phyloP scores from a whole-genome alignment of 2,329 filamentous ascomycete genomes.

The Phialemoniopsis sp. region DNA sequence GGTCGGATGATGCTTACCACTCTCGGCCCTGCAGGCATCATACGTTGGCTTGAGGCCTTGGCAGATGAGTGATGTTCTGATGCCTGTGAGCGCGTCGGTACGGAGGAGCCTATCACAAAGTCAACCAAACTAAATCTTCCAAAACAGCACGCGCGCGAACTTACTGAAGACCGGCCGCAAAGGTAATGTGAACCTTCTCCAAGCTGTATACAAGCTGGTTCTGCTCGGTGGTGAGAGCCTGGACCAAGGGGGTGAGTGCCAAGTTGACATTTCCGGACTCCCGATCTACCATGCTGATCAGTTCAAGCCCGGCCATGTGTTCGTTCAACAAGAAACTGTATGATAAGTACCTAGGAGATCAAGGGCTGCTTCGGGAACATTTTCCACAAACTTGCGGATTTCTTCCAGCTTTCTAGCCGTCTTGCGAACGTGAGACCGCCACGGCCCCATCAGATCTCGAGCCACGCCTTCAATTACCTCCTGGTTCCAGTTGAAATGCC shows the following conservation, averaged over 20 bases:
- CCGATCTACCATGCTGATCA: too few species aligned
- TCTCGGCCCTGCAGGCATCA: conserved; percentile 18
- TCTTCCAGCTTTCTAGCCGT: conserved; percentile 7
- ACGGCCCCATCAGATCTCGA: conserved; percentile 22
- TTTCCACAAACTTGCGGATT: conserved; percentile 5
- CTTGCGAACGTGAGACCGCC: conserved; percentile 20
- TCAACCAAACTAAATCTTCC: too few species aligned
- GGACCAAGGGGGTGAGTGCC: too few species aligned
- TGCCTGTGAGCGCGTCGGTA: conserved; percentile 25
- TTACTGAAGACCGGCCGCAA: neutral
- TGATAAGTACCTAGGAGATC: conserved; percentile 13
- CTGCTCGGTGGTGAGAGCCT: neutral
- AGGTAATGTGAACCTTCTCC: neutral
- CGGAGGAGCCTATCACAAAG: conserved; percentile 28
- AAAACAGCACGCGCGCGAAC: too few species aligned
- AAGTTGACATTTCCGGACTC: too few species aligned
- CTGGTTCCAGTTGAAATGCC: conserved; percentile 37
- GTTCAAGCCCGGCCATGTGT: too few species aligned
- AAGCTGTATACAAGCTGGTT: neutral
- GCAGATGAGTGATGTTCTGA: conserved; percentile 31
- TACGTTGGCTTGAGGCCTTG: conserved; percentile 30
- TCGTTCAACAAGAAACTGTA: too few species aligned
- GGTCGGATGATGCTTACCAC: conserved; percentile 18
- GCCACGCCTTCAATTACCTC: conserved; percentile 34
- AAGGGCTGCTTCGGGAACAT: conserved; percentile 2